Evolutionary conservation across 768 basidiomycete species (phyloP), one percentile per base, ranked within the genome.

Genomic region (Lactarius deliciosus): DNA sequence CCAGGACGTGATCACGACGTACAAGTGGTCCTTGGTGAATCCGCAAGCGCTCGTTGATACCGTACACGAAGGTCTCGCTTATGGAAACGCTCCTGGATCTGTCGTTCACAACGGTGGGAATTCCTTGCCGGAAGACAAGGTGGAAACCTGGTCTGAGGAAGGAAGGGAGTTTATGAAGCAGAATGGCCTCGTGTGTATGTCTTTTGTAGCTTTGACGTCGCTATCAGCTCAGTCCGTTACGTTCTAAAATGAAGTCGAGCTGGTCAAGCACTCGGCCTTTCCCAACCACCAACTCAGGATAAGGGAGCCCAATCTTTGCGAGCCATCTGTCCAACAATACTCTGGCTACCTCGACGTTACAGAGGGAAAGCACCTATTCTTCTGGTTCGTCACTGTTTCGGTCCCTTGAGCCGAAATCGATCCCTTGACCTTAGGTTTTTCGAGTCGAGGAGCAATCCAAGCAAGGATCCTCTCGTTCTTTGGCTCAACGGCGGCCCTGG

Each of bases 401-500:
- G 32, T n/a, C 13, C 10, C 47, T 20, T 32, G n/a, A 22, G 45
- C 30, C 36, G 20, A 13, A 7, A 45, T 9, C 32, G 7, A 28
- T 25, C 62, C 32, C 7, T 54, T 56, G n/a, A 15, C 30, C 5
- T 47, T 65, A 92, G 91, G 91, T 94, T 93, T 83, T 94, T 98
- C 71, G 96, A 97, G 77, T 86, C 90, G 1, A 83, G 95, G 41
- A 79, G 78, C 62, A 81, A 85, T 20, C 95, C 96, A 0, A 77
- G 83, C 60, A 80, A 85, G 61, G 94, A 91, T 7, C 96, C 95
- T 5, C 82, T 98, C 2, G 82, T 96, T 10, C 80, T 97, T 57
- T 97, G 96, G 96, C 80, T 93, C n/a, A 93, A 92, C 69, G 92
- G 92, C 40, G 89, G 89, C 22, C 79, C 79, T 2, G 78, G 79